Evolutionary conservation across 176 grass and related monocot genomes (phyloP), one percentile per base, ranked within the genome.

Genomic region (Canna indica): DNA sequence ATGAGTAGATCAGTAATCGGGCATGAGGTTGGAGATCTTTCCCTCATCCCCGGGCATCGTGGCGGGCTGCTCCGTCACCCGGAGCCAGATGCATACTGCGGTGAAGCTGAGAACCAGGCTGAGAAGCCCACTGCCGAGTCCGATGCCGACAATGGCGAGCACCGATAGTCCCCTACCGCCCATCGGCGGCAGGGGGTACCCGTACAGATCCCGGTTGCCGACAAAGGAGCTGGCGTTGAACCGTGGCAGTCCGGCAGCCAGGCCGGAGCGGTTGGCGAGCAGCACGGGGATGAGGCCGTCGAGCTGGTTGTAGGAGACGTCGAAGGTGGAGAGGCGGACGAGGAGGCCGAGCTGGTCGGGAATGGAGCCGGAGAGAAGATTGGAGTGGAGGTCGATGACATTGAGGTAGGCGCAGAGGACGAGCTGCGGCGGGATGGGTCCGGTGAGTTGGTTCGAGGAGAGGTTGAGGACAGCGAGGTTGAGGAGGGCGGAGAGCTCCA

Each of bases 401-500:
- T 67, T 67, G 35, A 67, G 64, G 64, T 67, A 67, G 35, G 64
- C 64, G 35, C 64, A 67, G 64, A 67, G 64, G 36, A 32, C 64
- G 64, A 67, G 64, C 64, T 67, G 64, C 18, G 34, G 64, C 27
- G 64, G 64, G 64, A 67, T 67, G 35, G 22, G 7, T 20, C 64
- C 64, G 64, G 35, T 13, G 64, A 67, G 64, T 3, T 24, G 36
- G 35, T 67, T 67, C 10, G 64, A 41, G 64, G 64, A 67, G 18
- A 67, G 64, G 64, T 67, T 67, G 64, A 67, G 64, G 64, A 67
- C 35, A 20, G 64, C 64, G 35, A 67, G 64, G 64, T 67, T 67
- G 35, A 67, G 36, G 64, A 67, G 64, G 35, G 22, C 34, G 35
- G 36, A 67, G 64, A 67, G 34, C 64, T 67, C 64, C 64, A 18